Evolutionary conservation across 1,139 yeast species (phyloP).

Genomic region (Williopsis jadinii): DNA sequence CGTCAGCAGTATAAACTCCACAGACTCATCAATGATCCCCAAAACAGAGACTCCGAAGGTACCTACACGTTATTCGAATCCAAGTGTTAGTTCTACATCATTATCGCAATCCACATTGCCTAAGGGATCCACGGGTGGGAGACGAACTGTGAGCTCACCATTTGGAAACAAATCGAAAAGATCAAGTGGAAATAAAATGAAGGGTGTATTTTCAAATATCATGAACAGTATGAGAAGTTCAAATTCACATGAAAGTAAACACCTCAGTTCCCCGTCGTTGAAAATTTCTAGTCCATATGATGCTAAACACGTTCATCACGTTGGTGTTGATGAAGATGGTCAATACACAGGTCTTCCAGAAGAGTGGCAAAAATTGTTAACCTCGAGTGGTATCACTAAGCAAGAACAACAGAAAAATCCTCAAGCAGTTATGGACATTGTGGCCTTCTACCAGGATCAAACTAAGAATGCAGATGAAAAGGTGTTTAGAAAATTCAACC

Average conservation of each 20-base stretch:
- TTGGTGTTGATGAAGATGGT: slow-evolving; percentile 79
- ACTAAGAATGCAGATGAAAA: slow-evolving; percentile 58
- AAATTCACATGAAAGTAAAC: slow-evolving; percentile 18
- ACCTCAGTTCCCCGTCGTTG: slow-evolving; percentile 27
- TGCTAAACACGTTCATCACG: slow-evolving; percentile 88
- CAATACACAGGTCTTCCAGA: slow-evolving; percentile 85
- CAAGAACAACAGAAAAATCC: slow-evolving; percentile 88
- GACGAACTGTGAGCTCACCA: slow-evolving; percentile 20
- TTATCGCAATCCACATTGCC: slow-evolving; percentile 14
- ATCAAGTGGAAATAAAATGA: slow-evolving; percentile 33
- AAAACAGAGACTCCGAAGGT: slow-evolving; percentile 13
- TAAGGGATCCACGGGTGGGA: slow-evolving; percentile 6
- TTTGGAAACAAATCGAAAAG: slow-evolving; percentile 19
- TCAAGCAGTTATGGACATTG: slow-evolving; percentile 90
- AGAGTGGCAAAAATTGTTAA: slow-evolving; percentile 82
- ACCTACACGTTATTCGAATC: slow-evolving; percentile 17
- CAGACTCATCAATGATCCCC: slow-evolving; percentile 11
- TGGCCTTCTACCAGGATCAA: slow-evolving; percentile 73
- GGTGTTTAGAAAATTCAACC: slow-evolving; percentile 69
- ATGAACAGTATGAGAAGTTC: slow-evolving; percentile 37
- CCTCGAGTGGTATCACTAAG: slow-evolving; percentile 80
- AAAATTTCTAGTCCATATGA: slow-evolving; percentile 86
- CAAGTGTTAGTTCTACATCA: slow-evolving; percentile 11
- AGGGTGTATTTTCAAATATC: slow-evolving; percentile 42
- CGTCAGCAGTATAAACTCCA: slow-evolving; percentile 3